phyloP scores from a whole-genome alignment of 1,139 yeast species.

The Geotrichum australiense region DNA sequence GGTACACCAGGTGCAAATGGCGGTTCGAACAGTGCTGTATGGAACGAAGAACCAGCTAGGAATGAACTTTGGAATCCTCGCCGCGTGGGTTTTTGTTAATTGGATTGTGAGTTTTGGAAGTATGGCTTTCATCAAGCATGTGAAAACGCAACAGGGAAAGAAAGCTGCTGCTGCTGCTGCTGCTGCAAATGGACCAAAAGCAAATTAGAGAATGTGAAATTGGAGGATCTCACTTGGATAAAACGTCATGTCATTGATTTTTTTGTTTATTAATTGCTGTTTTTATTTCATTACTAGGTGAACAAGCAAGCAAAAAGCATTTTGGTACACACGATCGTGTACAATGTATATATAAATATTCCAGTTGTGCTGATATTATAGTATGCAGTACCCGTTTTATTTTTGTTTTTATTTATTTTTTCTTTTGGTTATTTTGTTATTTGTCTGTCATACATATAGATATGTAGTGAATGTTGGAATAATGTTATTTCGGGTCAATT shows the following conservation, averaged over 20 bases:
- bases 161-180: slow-evolving; percentile 12
- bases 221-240: not conserved
- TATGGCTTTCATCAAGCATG: slow-evolving; percentile 7
- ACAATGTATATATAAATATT: too few relatives aligned
- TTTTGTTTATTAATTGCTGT: not conserved
- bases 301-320: too few relatives aligned
- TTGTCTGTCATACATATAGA: too few relatives aligned
- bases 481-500: too few relatives aligned
- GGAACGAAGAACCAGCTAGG: slow-evolving; percentile 53
- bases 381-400: too few relatives aligned
- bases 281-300: too few relatives aligned
- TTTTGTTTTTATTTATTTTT: too few relatives aligned
- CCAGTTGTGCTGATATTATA: too few relatives aligned
- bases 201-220: not conserved
- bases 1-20: slow-evolving; percentile 51
- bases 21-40: slow-evolving; percentile 51
- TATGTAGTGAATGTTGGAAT: too few relatives aligned
- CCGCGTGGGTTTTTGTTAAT: slow-evolving; percentile 52
- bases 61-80: slow-evolving; percentile 49
- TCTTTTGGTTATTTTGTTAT: too few relatives aligned
- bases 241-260: not conserved
- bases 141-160: slow-evolving; percentile 6
- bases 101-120: slow-evolving; percentile 27
- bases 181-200: slow-evolving; percentile 1
- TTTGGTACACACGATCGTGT: too few relatives aligned